Evolutionary conservation across 2,329 filamentous ascomycete species (phyloP), one percentile per base, ranked within the genome.

Genomic region (Cladophialophora carrionii): DNA sequence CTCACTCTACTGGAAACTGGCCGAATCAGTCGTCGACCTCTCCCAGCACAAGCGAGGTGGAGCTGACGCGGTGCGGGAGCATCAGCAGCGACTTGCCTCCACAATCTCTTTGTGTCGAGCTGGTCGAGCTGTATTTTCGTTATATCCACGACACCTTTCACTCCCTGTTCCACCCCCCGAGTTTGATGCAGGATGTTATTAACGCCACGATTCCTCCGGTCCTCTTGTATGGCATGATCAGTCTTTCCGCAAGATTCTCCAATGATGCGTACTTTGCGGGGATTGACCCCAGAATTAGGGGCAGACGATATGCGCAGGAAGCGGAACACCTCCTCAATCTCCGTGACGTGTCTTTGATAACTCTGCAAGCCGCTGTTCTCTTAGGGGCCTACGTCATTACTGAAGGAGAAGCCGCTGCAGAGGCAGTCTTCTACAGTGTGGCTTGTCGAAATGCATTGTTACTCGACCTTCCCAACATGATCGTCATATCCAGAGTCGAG

Each of bases 301-400:
- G 68, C 31, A 48, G 68, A 31, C 65, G 17, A 26, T 70, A 70
- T 43, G 68, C 66, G 6, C 57, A 55, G 57, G 61, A 68, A 57
- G 68, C 68, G 2, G 65, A 68, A 54, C 55, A 54, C 20, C 58
- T 75, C 1, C 70, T 78, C 6, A 71, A 78, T 58, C 64, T 79
- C 26, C 74, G 76, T 7, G 71, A 77, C n/a, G 72, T 79, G 17
- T 76, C 74, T 4, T 61, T 80, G 20, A 71, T 60, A 2, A 79
- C 76, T 1, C 71, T 80, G 9, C 79, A 80, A 67, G 76, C 76
- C 4, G 78, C 76, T 49, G 74, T 81, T 4, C 67, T 81, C 5
- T 68, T 80, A 0, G 79, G 76, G 1, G 75, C 75, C 2, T 73
- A 76, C 49, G 75, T 73, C 3, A 75, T 79, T 17, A 74, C 75